Evolutionary conservation across 129 eudicot species (phyloP), one percentile per base, ranked within the genome.

Genomic region (Flaveria linearis): DNA sequence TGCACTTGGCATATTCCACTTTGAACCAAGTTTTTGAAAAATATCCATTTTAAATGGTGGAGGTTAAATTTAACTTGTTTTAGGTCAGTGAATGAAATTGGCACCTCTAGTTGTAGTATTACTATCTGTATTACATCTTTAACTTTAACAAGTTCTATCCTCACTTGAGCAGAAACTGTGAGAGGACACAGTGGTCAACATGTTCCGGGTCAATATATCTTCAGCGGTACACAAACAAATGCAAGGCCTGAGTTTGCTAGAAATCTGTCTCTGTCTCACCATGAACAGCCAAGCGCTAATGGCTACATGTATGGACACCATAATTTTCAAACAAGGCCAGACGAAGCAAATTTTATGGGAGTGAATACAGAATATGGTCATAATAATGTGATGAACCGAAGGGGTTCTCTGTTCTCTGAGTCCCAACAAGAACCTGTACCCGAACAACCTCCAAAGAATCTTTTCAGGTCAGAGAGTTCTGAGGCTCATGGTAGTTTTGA

Each of bases 301-400:
- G 96, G 96, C 39, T 84, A 68, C 66, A 86, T 82, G 85, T 87
- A 87, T 73, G 86, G 84, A 10, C 87, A 79, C 36, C 90, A 84
- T 63, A 74, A 76, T 79, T 74, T 78, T 33, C 91, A 82, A 84
- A 64, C 81, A 15, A 87, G 91, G 77, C 90, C 84, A 52, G 87
- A 78, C 47, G 95, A 90, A 85, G 85, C 90, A 41, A 90, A 88
- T 72, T 82, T 85, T 85, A n/a, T 87, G 85, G 95, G 89, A 68
- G 87, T 90, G 86, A 86, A 87, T 82, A 52, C 88, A 80, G 90
- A 82, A 62, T 77, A 92, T 69, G 89, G 84, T 85, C 89, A 76
- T 28, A 81, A 71, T 77, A 87, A 82, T 83, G 33, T 81, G 50
- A 74, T 81, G 50, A 74, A 71, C 45, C 77, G 84, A 18, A 83